phyloP scores from a whole-genome alignment of 2,329 filamentous ascomycete genomes.

The Pseudopyricularia cyperi region DNA sequence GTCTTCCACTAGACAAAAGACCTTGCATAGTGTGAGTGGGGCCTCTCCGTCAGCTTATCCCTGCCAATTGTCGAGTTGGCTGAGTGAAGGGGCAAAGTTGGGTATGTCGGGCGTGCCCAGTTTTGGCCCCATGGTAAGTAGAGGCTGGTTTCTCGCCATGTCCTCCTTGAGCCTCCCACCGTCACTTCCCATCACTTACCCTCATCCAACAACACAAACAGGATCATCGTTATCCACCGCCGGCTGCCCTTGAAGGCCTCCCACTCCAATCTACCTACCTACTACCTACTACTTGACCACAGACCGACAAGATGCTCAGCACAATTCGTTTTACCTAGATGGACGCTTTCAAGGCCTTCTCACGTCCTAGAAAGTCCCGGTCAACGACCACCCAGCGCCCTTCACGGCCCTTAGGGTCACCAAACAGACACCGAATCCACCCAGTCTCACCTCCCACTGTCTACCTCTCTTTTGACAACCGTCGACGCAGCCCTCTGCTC shows the following conservation, averaged over 20 bases:
- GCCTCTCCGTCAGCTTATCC: not conserved
- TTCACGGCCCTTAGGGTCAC: not conserved
- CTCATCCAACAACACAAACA: not conserved
- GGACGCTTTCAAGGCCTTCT: not conserved
- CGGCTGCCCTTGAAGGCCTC: not conserved
- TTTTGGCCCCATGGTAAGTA: not conserved
- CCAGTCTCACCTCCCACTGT: not conserved
- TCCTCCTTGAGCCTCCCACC: not conserved
- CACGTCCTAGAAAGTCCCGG: not conserved
- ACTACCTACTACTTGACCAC: not conserved
- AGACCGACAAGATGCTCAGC: not conserved
- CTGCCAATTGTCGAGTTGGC: not conserved
- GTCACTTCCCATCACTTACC: not conserved
- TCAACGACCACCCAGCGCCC: not conserved
- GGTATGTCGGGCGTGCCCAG: slow-evolving; percentile 5
- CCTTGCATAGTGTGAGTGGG: too few species aligned
- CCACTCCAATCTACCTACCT: not conserved
- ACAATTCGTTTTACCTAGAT: not conserved
- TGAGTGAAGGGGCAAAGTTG: not conserved
- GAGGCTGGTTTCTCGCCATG: too few species aligned
- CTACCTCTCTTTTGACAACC: not conserved
- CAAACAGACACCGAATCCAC: not conserved
- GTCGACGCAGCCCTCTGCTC: not conserved
- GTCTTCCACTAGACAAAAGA: too few species aligned
- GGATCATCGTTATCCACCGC: not conserved